These are phyloP conservation scores for Colletotrichum sp. DNA, from an alignment of 2,329 filamentous ascomycete species.

Conservation along the genomic window DNA sequence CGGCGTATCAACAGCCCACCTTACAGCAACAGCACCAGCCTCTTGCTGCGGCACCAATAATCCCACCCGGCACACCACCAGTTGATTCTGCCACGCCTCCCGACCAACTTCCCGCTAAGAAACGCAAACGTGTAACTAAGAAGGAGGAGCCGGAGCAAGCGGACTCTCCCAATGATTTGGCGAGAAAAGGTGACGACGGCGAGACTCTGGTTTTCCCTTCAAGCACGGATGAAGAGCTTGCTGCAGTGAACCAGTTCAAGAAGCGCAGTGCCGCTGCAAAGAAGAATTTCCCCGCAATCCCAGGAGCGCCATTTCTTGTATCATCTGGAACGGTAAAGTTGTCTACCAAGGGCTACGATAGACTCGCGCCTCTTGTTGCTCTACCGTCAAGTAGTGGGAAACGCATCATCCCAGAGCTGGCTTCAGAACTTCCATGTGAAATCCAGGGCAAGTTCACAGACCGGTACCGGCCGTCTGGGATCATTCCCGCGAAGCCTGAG, in stretches of 20 bases:
- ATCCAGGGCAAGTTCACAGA: slow-evolving; percentile 47
- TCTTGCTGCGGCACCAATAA: slow-evolving; percentile 15
- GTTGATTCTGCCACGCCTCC: slow-evolving; percentile 14
- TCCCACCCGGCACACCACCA: slow-evolving; percentile 20
- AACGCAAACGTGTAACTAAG: slow-evolving; percentile 41
- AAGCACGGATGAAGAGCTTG: slow-evolving; percentile 25
- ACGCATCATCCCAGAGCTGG: slow-evolving; percentile 42
- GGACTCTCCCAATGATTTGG: slow-evolving; percentile 34
- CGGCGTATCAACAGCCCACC: not conserved
- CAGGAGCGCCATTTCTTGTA: slow-evolving; percentile 42
- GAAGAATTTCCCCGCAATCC: slow-evolving; percentile 41
- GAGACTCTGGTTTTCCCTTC: slow-evolving; percentile 28
- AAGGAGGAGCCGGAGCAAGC: slow-evolving; percentile 30
- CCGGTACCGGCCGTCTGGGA: slow-evolving; percentile 43
- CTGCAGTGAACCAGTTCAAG: slow-evolving; percentile 39
- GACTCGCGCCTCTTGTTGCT: slow-evolving; percentile 47
- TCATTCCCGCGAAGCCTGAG: slow-evolving; percentile 42
- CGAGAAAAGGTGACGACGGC: slow-evolving; percentile 39
- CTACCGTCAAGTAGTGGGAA: slow-evolving; percentile 43
- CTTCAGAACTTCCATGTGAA: slow-evolving; percentile 46
- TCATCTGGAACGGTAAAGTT: slow-evolving; percentile 45
- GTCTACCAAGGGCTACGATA: slow-evolving; percentile 50
- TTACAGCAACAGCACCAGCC: not conserved
- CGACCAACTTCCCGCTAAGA: slow-evolving; percentile 37
- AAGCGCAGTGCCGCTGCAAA: slow-evolving; percentile 43